Evolutionary conservation across 331 rosid species (phyloP), one percentile per base, ranked within the genome.

Genomic region (Stylosanthes scabra): DNA sequence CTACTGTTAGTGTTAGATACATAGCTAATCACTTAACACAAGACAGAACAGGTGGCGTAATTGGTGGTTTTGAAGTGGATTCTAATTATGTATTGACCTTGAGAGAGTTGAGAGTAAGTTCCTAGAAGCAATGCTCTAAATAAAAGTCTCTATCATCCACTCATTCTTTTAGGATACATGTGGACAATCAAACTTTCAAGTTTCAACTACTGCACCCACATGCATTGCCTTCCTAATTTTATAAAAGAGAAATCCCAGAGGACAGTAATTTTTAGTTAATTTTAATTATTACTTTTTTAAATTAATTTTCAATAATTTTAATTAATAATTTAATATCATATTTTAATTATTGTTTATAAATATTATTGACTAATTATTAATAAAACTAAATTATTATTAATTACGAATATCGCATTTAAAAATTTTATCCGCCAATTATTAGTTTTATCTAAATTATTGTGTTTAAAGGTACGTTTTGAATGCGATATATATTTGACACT

Each of bases 21-120:
- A 14, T 67, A 47, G n/a, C 31, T 7, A 10, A 56, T 37, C 51
- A 70, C 40, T 7, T 1, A 41, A 57, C 58, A 71, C 5, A n/a
- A 8, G 66, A 59, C 68, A 76, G 60, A 63, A 63, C 3, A 44
- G 34, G 74, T 72, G 71, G 71, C 75, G 71, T 67, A 73, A 79
- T 49, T 50, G 61, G 44, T 47, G 83, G 64, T 40, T 40, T 7
- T 63, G 70, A 59, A 7, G 40, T 1, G 49, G 69, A 72, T 47
- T 58, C 68, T 50, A 49, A 56, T 44, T 64, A 40, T 55, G 0
- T 54, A 54, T 55, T 63, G 75, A 59, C 70, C 67, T 59, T 64
- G 44, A 5, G 79, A n/a, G n/a, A 20, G 25, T 20, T 44, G 6
- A 34, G 4, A 3, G 39, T 34, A 73, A 16, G 71, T 80, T 80